phyloP scores from a whole-genome alignment of 768 basidiomycete genomes.

The Collybia nuda region DNA sequence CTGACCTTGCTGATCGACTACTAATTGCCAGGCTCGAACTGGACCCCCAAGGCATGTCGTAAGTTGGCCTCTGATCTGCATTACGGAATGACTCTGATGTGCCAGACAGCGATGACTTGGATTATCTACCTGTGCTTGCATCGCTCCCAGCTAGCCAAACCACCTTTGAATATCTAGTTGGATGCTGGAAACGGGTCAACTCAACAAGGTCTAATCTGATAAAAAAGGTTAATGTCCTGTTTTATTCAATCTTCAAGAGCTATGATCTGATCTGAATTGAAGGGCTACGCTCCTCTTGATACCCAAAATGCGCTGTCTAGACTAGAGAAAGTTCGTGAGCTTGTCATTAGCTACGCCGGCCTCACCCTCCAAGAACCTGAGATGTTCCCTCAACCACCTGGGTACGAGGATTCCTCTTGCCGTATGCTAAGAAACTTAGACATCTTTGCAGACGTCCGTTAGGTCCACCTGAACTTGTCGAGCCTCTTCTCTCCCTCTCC shows the following conservation, averaged over 20 bases:
- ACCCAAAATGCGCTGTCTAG: constrained; percentile 56
- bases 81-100: constrained; percentile 2
- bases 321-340: constrained; percentile 78
- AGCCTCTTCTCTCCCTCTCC: constrained; percentile 74
- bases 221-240: constrained; percentile 52
- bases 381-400: constrained; percentile 89
- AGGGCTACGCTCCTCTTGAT: constrained; percentile 65
- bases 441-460: constrained; percentile 51
- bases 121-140: constrained; percentile 70
- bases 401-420: constrained; percentile 40
- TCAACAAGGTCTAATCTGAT: constrained; percentile 47
- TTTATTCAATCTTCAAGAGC: not conserved
- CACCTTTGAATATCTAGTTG: constrained; percentile 85
- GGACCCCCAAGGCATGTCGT: constrained; percentile 72
- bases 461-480: constrained; percentile 81
- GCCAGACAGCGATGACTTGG: constrained; percentile 63
- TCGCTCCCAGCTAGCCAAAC: constrained; percentile 79
- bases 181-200: constrained; percentile 90
- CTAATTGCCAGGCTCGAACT: constrained; percentile 85
- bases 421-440: not conserved
- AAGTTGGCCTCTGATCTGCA: constrained; percentile 24
- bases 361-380: constrained; percentile 87
- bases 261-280: not conserved
- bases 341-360: constrained; percentile 87
- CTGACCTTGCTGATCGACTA: constrained; percentile 70